Percentiles rank a stretch among this genome's conserved stretches.
Evolutionary conservation across 495 filamentous ascomycete species (phyloP).

Genomic region (Hypoxylon lienhwacheense): DNA sequence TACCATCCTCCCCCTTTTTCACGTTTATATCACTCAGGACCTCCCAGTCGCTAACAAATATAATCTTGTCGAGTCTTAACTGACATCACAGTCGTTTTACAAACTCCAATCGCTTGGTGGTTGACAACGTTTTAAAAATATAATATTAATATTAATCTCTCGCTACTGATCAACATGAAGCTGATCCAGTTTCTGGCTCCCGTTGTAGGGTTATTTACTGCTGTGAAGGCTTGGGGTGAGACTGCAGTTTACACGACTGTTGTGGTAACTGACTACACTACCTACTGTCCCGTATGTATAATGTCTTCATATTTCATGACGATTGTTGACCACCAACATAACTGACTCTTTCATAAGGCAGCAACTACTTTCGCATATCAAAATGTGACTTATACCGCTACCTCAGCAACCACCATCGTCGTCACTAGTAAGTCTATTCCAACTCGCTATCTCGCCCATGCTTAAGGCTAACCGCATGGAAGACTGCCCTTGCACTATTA

Average conservation of each 20-base stretch:
- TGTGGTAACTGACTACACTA: slow-evolving; percentile 40
- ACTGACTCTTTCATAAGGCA: slow-evolving; percentile 22
- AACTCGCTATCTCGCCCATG: neutral
- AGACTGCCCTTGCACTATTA: slow-evolving; percentile 49
- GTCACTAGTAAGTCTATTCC: slow-evolving; percentile 40
- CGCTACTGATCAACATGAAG: slow-evolving; percentile 42
- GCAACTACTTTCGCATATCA: slow-evolving; percentile 35
- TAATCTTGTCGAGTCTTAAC: slow-evolving; percentile 28
- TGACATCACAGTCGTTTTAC: slow-evolving; percentile 35
- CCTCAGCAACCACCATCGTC: slow-evolving; percentile 40
- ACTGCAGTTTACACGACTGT: slow-evolving; percentile 38
- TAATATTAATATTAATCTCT: slow-evolving; percentile 26
- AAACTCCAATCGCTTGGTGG: slow-evolving; percentile 31
- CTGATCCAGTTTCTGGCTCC: slow-evolving; percentile 41
- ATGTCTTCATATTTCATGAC: slow-evolving; percentile 1
- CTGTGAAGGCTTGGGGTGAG: slow-evolving; percentile 35
- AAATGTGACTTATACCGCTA: slow-evolving; percentile 41
- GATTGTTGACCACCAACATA: neutral
- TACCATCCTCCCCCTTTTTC: slow-evolving; percentile 10
- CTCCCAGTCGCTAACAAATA: slow-evolving; percentile 34
- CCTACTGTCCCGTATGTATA: slow-evolving; percentile 42
- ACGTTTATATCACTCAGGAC: slow-evolving; percentile 30
- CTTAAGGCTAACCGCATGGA: slow-evolving; percentile 6
- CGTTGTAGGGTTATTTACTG: slow-evolving; percentile 40
- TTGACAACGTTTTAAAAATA: slow-evolving; percentile 14